Conservation (phyloP, 2,329 filamentous ascomycete genomes). For the Alternaria metachromatica region DNA sequence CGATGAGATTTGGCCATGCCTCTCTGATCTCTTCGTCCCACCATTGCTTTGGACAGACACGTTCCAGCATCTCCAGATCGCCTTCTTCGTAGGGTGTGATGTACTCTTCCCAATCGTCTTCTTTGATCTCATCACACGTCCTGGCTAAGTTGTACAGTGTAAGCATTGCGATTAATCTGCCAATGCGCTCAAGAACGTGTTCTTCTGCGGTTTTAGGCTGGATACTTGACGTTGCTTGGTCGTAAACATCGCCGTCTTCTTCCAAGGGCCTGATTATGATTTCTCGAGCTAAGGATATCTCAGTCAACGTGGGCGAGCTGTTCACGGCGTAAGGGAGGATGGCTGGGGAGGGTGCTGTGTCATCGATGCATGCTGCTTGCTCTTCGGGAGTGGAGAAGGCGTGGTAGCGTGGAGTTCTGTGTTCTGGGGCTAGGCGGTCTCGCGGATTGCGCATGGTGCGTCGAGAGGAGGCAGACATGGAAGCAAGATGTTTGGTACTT, state of each 20-base stretch:
- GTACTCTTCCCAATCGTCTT: not conserved
- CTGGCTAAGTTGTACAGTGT: not conserved
- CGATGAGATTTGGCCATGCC: not conserved
- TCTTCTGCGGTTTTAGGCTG: not conserved
- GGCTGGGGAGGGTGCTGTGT: not conserved
- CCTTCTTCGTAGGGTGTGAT: not conserved
- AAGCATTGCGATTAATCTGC: not conserved
- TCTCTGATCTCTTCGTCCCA: not conserved
- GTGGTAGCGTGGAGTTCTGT: not conserved
- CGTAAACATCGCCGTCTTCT: not conserved
- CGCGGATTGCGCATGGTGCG: not conserved
- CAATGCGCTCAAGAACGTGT: not conserved
- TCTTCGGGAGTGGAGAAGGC: not conserved
- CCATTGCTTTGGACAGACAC: not conserved
- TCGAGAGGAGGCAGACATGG: not conserved
- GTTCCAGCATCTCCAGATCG: not conserved
- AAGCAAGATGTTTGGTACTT: not conserved
- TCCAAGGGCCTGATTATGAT: not conserved
- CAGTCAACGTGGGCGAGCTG: not conserved
- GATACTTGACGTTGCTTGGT: not conserved
- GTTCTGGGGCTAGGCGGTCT: not conserved
- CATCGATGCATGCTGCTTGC: not conserved
- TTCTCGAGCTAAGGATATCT: not conserved
- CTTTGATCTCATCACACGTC: not conserved
- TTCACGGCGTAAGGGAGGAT: not conserved